Conservation (phyloP, 139 green algal species). For the Desmodesmus armatus region DNA sequence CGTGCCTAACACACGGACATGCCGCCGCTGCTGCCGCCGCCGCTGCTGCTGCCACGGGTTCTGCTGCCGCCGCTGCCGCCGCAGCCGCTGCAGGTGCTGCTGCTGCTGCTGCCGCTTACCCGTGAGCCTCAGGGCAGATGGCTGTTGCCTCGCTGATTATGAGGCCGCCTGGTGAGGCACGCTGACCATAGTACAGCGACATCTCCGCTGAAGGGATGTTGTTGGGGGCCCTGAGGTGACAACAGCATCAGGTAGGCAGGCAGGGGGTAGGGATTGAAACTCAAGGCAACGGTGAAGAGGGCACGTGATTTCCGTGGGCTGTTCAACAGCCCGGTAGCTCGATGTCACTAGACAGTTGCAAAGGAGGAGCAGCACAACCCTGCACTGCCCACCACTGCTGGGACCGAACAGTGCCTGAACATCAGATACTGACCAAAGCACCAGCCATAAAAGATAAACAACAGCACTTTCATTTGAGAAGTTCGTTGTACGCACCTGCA, state of each 20-base stretch:
- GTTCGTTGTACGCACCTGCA: slow-evolving; percentile 32
- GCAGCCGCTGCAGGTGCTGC: no score
- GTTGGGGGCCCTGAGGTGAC: slow-evolving; percentile 52
- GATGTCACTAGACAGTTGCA: background rate
- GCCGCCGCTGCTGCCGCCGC: background rate
- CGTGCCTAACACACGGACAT: no score
- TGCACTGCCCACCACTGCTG: background rate
- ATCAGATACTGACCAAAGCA: no score
- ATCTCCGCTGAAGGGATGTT: slow-evolving; percentile 49
- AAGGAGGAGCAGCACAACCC: background rate
- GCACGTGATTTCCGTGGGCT: background rate
- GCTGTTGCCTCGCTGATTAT: slow-evolving; percentile 22
- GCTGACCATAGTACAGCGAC: slow-evolving; percentile 31
- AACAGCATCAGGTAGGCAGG: background rate
- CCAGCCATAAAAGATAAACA: no score
- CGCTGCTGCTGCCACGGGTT: no score
- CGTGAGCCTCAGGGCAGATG: slow-evolving; percentile 44
- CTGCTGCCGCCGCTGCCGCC: no score
- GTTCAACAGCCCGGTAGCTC: background rate
- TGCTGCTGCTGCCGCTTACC: no score
- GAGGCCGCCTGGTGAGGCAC: slow-evolving; percentile 2
- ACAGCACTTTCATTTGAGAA: background rate
- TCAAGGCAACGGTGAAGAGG: background rate
- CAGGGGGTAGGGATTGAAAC: background rate
- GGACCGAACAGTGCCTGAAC: background rate